phyloP scores from a whole-genome alignment of 306 rosid genomes.

The Amphicarpaea edgeworthii region DNA sequence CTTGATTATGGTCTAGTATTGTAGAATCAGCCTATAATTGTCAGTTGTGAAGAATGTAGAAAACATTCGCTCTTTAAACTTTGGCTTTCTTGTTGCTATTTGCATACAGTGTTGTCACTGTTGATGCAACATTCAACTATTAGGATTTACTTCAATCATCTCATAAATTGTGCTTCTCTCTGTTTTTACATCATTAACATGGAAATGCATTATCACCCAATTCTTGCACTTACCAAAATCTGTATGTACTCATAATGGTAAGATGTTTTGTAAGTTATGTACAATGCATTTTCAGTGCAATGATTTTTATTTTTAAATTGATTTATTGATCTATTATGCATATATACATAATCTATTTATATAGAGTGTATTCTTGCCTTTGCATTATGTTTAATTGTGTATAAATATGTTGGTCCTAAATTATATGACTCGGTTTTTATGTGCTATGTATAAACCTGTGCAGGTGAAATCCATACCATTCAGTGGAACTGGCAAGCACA shows the following conservation, averaged over 20 bases:
- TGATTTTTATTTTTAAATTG: slow-evolving; percentile 32
- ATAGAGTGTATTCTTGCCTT: neutral
- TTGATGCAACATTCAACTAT: neutral
- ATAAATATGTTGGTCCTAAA: slow-evolving; percentile 28
- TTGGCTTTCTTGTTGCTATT: slow-evolving; percentile 7
- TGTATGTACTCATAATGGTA: neutral
- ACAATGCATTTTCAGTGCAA: slow-evolving; percentile 22
- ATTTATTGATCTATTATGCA: neutral
- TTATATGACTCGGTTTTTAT: slow-evolving; percentile 15
- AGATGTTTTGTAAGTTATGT: neutral
- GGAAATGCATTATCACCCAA: neutral
- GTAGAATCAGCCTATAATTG: neutral
- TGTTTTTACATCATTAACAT: neutral
- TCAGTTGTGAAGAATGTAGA: neutral
- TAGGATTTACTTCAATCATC: slow-evolving; percentile 12
- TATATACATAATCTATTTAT: neutral
- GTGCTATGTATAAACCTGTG: slow-evolving; percentile 11
- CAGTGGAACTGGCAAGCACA: slow-evolving; percentile 92
- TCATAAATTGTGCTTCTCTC: neutral
- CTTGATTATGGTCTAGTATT: neutral
- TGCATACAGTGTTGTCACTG: neutral
- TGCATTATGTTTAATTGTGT: slow-evolving; percentile 1
- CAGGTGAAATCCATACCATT: slow-evolving; percentile 90
- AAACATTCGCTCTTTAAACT: neutral
- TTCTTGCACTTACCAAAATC: neutral